Evolutionary conservation across 495 filamentous ascomycete species (phyloP).

Genomic region (Poronia punctata): DNA sequence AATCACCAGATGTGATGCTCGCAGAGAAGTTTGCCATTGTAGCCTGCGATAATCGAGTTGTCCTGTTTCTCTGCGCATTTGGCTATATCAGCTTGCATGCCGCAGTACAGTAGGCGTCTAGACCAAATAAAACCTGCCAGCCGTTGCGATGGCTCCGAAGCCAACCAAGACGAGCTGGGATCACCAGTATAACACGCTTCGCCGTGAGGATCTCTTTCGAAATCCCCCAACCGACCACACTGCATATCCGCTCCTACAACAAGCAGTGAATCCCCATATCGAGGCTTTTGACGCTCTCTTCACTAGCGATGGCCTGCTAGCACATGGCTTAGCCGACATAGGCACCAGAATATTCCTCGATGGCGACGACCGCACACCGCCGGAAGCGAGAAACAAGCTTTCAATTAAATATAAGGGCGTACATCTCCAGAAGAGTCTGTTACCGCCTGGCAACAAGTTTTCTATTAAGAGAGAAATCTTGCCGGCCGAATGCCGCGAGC

Average conservation of each 20-base stretch:
- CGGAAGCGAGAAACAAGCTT: slow-evolving; percentile 59
- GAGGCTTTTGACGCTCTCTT: slow-evolving; percentile 96
- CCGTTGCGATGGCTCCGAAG: slow-evolving; percentile 48
- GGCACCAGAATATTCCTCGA: slow-evolving; percentile 83
- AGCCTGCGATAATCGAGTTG: too few relatives aligned
- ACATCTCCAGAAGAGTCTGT: slow-evolving; percentile 65
- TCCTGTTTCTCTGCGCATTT: too few relatives aligned
- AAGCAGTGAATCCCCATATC: slow-evolving; percentile 80
- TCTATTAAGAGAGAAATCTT: slow-evolving; percentile 69
- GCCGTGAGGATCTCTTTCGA: slow-evolving; percentile 78
- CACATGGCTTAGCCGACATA: slow-evolving; percentile 76
- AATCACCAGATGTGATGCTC: too few relatives aligned
- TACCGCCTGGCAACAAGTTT: slow-evolving; percentile 75
- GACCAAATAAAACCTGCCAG: too few relatives aligned
- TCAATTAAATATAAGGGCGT: slow-evolving; percentile 67
- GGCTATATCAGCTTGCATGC: too few relatives aligned
- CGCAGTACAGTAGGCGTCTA: too few relatives aligned
- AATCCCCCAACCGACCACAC: slow-evolving; percentile 80
- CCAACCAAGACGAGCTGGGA: slow-evolving; percentile 63
- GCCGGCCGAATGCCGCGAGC: slow-evolving; percentile 88
- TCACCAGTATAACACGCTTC: slow-evolving; percentile 69
- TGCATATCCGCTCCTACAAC: slow-evolving; percentile 79
- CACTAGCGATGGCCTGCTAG: slow-evolving; percentile 57
- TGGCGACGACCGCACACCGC: slow-evolving; percentile 52
- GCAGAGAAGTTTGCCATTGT: too few relatives aligned